phyloP scores from a whole-genome alignment of 148 eudicot genomes.

The Dysphania ambrosioides region DNA sequence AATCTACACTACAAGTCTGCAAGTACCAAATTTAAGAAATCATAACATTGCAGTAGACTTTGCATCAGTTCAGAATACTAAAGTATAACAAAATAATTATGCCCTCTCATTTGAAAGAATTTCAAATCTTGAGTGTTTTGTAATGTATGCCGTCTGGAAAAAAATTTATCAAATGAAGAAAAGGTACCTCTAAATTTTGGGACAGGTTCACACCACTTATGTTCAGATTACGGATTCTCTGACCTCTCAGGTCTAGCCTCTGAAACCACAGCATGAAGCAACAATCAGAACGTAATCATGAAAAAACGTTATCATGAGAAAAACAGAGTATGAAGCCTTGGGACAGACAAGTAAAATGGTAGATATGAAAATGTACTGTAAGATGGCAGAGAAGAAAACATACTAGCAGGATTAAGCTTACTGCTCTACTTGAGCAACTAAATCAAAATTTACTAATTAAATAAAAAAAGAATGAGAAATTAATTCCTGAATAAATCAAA shows the following conservation, averaged over 20 bases:
- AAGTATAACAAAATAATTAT: no score
- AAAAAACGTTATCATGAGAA: background rate
- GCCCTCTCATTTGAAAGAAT: background rate
- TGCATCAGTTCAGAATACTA: no score
- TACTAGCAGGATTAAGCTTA: background rate
- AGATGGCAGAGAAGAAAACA: background rate
- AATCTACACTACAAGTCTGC: background rate
- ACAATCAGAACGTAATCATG: slow-evolving; percentile 10
- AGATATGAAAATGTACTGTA: background rate
- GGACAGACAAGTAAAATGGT: background rate
- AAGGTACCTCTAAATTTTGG: slow-evolving; percentile 70
- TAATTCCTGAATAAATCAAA: no score
- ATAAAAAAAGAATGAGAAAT: no score
- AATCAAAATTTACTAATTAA: no score
- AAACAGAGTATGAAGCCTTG: background rate
- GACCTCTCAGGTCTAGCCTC: slow-evolving; percentile 97
- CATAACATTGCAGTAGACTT: background rate
- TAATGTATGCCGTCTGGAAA: background rate
- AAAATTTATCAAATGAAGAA: slow-evolving; percentile 1
- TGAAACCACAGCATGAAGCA: slow-evolving; percentile 33
- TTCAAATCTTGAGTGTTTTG: slow-evolving; percentile 6
- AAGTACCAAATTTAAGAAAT: background rate
- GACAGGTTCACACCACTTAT: slow-evolving; percentile 67
- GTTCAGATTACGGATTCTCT: slow-evolving; percentile 65
- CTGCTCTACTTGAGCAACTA: background rate